Evolutionary conservation across 352 stramenopile species (phyloP), one percentile per base, ranked within the genome.

Genomic region (Phytophthora quininea): DNA sequence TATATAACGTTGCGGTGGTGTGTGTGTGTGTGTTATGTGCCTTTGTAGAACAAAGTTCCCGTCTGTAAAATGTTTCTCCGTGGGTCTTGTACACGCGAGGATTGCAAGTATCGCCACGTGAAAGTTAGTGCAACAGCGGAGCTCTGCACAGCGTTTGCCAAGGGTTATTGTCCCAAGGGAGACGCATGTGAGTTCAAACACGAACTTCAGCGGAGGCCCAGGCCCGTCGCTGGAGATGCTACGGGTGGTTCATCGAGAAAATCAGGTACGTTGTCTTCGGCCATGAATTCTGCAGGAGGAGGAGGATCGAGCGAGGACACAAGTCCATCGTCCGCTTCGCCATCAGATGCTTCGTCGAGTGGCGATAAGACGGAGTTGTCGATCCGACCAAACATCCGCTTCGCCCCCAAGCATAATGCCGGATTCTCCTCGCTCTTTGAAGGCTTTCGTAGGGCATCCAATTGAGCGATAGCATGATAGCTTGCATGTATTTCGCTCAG

Each of bases 21-120:
- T 69, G 24, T 72, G 35, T 30, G 54, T 61, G 2, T 3, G 55
- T 45, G 29, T 2, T 56, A 29, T 66, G 31, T 46, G 37, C 19
- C 19, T 24, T 72, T 58, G 42, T 50, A 93, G 85, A 93, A 91
- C 69, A 93, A 93, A 76, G 88, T 91, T 72, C 87, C 85, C 0
- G 87, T 93, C 58, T 95, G 87, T 58, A 82, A 75, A 58, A 73
- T 92, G 72, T 95, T 95, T 56, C 77, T 95, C 2, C 81, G 84
- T 48, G 87, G 87, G 52, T 56, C 72, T 19, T 95, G 87, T 57
- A 88, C 84, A 7, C 85, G 85, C 50, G 87, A 93, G 54, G 72
- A 74, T 55, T 95, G 87, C 57, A 88, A 81, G 29, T 95, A 92
- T 59, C 85, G 79, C 31, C 87, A 95, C 58, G 83, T 95, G 15